These are phyloP conservation scores for Venturia effusa DNA, from an alignment of 2,329 filamentous ascomycete genomes.

Conservation along the genomic window DNA sequence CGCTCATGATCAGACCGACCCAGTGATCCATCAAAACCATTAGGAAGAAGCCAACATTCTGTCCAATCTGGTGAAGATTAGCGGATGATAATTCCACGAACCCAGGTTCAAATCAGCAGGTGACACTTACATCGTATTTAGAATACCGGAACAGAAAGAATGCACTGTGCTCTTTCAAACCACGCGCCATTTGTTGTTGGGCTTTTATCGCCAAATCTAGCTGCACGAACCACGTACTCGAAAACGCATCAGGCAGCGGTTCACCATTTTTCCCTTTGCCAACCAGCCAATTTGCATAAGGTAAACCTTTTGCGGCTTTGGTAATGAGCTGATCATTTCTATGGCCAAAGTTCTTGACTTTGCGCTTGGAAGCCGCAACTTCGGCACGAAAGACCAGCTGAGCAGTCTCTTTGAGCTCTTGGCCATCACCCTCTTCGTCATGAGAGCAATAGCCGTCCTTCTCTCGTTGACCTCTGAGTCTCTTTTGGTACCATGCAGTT, in stretches of 20 bases:
- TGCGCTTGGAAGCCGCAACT: not conserved
- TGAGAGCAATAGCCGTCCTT: not conserved
- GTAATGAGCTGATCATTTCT: not conserved
- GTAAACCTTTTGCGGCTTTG: constrained; percentile 1
- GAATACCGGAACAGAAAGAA: constrained; percentile 1
- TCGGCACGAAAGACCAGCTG: not conserved
- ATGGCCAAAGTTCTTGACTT: not conserved
- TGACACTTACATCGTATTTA: constrained; percentile 2
- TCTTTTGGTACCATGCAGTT: not conserved
- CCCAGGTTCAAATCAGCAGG: not conserved
- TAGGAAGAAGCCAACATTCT: constrained; percentile 4
- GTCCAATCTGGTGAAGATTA: not conserved
- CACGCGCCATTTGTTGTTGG: not conserved
- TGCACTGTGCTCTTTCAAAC: constrained; percentile 5
- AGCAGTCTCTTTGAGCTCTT: not conserved
- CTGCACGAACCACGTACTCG: constrained; percentile 4
- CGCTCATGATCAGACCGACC: not conserved
- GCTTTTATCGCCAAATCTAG: not conserved
- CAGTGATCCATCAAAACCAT: constrained; percentile 6
- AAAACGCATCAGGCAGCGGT: not conserved
- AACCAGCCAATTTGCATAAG: not conserved
- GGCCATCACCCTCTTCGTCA: not conserved
- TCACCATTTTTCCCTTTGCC: not conserved
- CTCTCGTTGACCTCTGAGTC: not conserved
- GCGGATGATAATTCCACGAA: not conserved